These are phyloP conservation scores for Diutina ranongensis DNA, from an alignment of 1,139 yeast genomes.

Conservation along the genomic window DNA sequence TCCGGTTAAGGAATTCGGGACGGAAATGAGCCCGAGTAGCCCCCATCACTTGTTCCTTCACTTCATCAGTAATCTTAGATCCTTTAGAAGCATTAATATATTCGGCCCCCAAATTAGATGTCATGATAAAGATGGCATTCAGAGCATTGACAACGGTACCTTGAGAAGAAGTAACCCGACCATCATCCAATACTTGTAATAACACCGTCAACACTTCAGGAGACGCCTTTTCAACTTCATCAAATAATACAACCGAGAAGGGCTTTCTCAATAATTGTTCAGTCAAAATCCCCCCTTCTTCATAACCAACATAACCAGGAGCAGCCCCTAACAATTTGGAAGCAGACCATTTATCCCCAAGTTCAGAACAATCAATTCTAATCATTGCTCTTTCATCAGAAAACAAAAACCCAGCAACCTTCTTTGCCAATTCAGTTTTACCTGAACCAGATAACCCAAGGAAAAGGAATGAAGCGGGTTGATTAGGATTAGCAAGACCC, in stretches of 20 bases:
- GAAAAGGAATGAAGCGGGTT: conserved; percentile 92
- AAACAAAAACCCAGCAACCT: conserved; percentile 88
- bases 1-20: conserved; percentile 95
- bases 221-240: conserved; percentile 98
- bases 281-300: conserved; percentile 93
- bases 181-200: conserved; percentile 90
- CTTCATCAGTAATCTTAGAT: conserved; percentile 50
- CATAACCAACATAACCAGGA: conserved; percentile 96
- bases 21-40: conserved; percentile 87
- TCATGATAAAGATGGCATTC: conserved; percentile 87
- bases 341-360: conserved; percentile 90
- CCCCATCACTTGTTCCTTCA: conserved; percentile 70
- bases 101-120: conserved; percentile 94
- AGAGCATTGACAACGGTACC: conserved; percentile 92
- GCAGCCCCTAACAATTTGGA: conserved; percentile 95
- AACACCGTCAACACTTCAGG: conserved; percentile 92
- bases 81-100: conserved; percentile 62
- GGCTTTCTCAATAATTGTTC: conserved; percentile 88
- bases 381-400: conserved; percentile 95
- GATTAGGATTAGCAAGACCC: conserved; percentile 92
- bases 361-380: conserved; percentile 94
- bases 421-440: conserved; percentile 95
- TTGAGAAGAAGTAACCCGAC: conserved; percentile 87
- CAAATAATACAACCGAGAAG: conserved; percentile 87
- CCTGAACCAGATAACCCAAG: conserved; percentile 96